Conservation (phyloP, 2,329 filamentous ascomycete species). For the Verticillium zaregamsianum region DNA sequence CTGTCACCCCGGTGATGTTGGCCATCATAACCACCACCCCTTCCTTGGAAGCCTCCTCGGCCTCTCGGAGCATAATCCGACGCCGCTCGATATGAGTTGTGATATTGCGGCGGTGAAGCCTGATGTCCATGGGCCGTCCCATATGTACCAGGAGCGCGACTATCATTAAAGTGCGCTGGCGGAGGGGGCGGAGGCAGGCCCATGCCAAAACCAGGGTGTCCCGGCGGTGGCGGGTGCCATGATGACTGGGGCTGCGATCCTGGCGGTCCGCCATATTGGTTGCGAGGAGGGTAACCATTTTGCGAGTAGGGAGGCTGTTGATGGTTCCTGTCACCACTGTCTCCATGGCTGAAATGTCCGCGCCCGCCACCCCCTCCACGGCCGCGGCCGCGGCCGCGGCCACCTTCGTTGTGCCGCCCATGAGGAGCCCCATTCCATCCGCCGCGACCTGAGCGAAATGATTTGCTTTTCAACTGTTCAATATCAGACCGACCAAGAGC, state of each 20-base stretch:
- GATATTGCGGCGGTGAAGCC: slow-evolving; percentile 1
- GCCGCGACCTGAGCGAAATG: slow-evolving; percentile 61
- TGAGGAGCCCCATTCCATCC: slow-evolving; percentile 63
- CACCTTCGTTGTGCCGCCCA: slow-evolving; percentile 32
- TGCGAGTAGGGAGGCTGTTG: slow-evolving; percentile 11
- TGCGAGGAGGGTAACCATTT: neutral
- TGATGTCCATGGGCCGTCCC: slow-evolving; percentile 4
- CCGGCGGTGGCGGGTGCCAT: slow-evolving; percentile 42
- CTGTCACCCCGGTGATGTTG: neutral
- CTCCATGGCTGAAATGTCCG: slow-evolving; percentile 51
- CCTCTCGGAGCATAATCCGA: neutral
- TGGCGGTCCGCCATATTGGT: neutral
- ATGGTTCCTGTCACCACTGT: slow-evolving; percentile 10
- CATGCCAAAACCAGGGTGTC: slow-evolving; percentile 35
- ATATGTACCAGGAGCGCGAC: slow-evolving; percentile 4
- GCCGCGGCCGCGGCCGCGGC: slow-evolving; percentile 22
- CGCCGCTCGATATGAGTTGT: neutral
- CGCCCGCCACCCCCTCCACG: slow-evolving; percentile 5
- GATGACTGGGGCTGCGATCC: slow-evolving; percentile 8
- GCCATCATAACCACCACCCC: neutral
- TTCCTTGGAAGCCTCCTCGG: slow-evolving; percentile 6
- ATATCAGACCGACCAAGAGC: slow-evolving; percentile 74
- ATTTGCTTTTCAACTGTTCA: slow-evolving; percentile 64
- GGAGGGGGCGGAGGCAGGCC: slow-evolving; percentile 43
- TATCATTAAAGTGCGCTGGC: slow-evolving; percentile 20